Conservation (phyloP, 768 basidiomycete genomes). For the Kwoniella europaea region DNA sequence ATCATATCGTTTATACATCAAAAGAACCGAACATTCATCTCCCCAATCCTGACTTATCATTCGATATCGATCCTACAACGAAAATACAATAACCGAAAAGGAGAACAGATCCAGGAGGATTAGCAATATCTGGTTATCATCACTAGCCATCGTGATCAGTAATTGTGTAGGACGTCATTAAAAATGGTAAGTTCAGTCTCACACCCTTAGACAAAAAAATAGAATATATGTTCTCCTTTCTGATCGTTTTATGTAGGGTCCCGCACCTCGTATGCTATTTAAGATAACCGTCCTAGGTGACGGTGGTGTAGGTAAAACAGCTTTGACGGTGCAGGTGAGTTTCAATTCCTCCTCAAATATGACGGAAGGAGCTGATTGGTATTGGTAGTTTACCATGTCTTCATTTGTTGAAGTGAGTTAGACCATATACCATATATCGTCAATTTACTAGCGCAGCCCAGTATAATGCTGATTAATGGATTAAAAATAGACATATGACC, state of each 20-base stretch:
- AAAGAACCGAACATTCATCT: too few relatives aligned
- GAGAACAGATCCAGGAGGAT: too few relatives aligned
- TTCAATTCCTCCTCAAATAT: not conserved
- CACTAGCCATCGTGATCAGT: too few relatives aligned
- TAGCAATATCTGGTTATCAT: too few relatives aligned
- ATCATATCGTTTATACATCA: too few relatives aligned
- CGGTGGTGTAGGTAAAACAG: conserved; percentile 97
- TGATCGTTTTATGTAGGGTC: conserved; percentile 10
- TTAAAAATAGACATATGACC: conserved; percentile 80
- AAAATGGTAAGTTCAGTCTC: not conserved
- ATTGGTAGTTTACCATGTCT: conserved; percentile 81
- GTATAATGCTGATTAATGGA: not conserved
- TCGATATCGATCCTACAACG: too few relatives aligned
- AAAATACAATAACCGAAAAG: too few relatives aligned
- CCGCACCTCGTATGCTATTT: conserved; percentile 49
- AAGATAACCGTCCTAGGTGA: conserved; percentile 94
- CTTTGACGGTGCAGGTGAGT: conserved; percentile 88
- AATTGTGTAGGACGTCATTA: too few relatives aligned
- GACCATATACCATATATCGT: not conserved
- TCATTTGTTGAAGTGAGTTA: conserved; percentile 78
- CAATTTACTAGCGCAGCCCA: not conserved
- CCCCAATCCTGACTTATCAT: too few relatives aligned
- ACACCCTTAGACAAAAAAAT: too few relatives aligned
- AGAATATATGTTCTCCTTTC: too few relatives aligned
- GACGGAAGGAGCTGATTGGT: not conserved